These are phyloP conservation scores for Pseudozyma pruni DNA, from an alignment of 1,284 basidiomycete genomes.

Conservation along the genomic window DNA sequence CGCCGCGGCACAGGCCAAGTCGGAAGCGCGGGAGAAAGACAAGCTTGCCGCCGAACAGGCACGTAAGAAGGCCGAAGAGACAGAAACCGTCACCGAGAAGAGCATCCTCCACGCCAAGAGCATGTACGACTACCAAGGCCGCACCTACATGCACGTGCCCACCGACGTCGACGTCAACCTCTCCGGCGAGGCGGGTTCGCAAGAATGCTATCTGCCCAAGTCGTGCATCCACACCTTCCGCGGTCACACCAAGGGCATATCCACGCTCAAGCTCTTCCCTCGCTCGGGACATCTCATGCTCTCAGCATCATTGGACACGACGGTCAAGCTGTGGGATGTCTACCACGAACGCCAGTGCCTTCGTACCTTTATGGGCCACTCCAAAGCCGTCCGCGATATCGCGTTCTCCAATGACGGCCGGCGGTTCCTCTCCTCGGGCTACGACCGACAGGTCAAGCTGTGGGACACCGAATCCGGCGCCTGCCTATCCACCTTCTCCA, in stretches of 20 bases:
- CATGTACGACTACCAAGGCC: constrained; percentile 95
- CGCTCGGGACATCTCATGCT: constrained; percentile 90
- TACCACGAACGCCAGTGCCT: constrained; percentile 96
- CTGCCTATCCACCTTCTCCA: constrained; percentile 93
- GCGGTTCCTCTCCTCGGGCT: constrained; percentile 89
- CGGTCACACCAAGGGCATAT: constrained; percentile 95
- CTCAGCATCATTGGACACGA: constrained; percentile 96
- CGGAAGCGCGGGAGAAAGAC: constrained; percentile 73
- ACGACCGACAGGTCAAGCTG: constrained; percentile 95
- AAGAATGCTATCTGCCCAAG: constrained; percentile 94
- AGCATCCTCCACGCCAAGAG: constrained; percentile 97
- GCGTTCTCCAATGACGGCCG: constrained; percentile 92
- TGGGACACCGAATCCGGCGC: constrained; percentile 99
- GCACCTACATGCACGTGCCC: constrained; percentile 97
- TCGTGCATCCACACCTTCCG: constrained; percentile 96
- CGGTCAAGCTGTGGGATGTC: constrained; percentile 99
- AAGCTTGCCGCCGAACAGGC: constrained; percentile 70
- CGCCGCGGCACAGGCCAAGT: constrained; percentile 75
- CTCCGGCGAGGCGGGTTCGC: constrained; percentile 80
- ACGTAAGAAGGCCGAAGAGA: constrained; percentile 79
- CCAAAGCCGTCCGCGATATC: constrained; percentile 94
- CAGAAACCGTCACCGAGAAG: constrained; percentile 84
- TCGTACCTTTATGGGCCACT: constrained; percentile 96
- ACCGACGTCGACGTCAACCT: constrained; percentile 75
- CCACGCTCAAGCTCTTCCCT: constrained; percentile 91